Evolutionary conservation across 371 early-diverging fungal species (phyloP).

Genomic region (Mucor plumbeus): DNA sequence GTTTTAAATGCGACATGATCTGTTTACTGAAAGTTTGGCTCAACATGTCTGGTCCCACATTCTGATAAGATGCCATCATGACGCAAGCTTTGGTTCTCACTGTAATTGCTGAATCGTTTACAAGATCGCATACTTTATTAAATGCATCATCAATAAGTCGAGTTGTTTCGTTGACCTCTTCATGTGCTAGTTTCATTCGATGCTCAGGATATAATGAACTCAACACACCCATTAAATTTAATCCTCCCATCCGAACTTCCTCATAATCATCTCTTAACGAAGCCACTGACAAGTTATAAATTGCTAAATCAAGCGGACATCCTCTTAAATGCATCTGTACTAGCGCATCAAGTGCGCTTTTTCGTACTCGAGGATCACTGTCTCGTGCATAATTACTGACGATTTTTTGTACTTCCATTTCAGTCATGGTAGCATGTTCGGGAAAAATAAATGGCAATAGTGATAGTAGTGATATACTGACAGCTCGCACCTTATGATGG

Average conservation of each 20-base stretch:
- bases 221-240: constrained; percentile 63
- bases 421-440: constrained; percentile 20
- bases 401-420: constrained; percentile 50
- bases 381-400: constrained; percentile 61
- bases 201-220: constrained; percentile 58
- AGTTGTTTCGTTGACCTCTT: constrained; percentile 53
- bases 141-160: constrained; percentile 81
- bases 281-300: constrained; percentile 65
- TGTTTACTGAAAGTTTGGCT: constrained; percentile 80
- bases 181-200: constrained; percentile 48
- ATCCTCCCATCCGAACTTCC: constrained; percentile 70
- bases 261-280: constrained; percentile 71
- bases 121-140: constrained; percentile 75
- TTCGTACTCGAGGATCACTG: constrained; percentile 60
- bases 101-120: constrained; percentile 71
- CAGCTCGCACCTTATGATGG: constrained; percentile 58
- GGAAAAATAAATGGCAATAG: constrained; percentile 44
- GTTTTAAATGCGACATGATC: constrained; percentile 68
- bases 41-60: constrained; percentile 62
- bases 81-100: constrained; percentile 75
- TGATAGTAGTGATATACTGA: constrained; percentile 51
- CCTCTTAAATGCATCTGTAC: constrained; percentile 59
- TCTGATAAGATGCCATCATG: constrained; percentile 66
- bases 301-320: constrained; percentile 49
- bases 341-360: constrained; percentile 59